Evolutionary conservation across 2,329 filamentous ascomycete genomes (phyloP).

Genomic region (Sarocladium brachiariae): DNA sequence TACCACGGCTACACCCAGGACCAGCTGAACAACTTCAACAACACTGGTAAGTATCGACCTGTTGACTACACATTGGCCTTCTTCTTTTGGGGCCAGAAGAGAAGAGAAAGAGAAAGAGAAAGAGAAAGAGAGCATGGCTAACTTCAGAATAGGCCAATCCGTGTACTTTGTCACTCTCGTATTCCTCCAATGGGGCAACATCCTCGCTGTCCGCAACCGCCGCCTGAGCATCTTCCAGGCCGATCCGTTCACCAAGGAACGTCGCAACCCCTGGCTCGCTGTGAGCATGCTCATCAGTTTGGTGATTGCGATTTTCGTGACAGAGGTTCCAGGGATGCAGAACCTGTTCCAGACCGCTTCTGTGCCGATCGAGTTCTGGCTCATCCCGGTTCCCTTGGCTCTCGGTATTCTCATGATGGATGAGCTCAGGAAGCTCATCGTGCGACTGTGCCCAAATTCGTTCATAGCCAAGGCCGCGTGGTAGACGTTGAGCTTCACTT

Average conservation of each 20-base stretch:
- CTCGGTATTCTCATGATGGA: constrained; percentile 44
- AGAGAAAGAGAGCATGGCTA: background rate
- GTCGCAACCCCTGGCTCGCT: constrained; percentile 44
- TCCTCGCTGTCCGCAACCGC: constrained; percentile 44
- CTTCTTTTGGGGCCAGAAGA: no score
- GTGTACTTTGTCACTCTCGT: constrained; percentile 50
- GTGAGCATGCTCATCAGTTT: constrained; percentile 39
- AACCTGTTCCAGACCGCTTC: constrained; percentile 39
- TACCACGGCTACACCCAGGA: constrained; percentile 41
- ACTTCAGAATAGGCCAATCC: constrained; percentile 32
- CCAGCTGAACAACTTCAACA: constrained; percentile 41
- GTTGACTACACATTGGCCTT: no score
- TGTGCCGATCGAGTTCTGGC: constrained; percentile 45
- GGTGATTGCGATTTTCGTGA: constrained; percentile 46
- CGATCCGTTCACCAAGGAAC: constrained; percentile 37
- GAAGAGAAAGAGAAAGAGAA: background rate
- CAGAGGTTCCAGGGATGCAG: constrained; percentile 43
- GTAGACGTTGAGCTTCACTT: constrained; percentile 23
- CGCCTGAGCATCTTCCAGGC: constrained; percentile 44
- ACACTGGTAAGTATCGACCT: constrained; percentile 12
- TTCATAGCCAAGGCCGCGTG: constrained; percentile 41
- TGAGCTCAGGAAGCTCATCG: constrained; percentile 43
- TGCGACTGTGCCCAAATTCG: constrained; percentile 37
- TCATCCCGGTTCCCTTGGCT: constrained; percentile 43
- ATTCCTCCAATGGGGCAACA: constrained; percentile 47